A percentile compares a stretch with the other conserved stretches of the same genome.
These are phyloP conservation scores for Darksidea phi DNA, from an alignment of 495 filamentous ascomycete genomes.

Conservation along the genomic window DNA sequence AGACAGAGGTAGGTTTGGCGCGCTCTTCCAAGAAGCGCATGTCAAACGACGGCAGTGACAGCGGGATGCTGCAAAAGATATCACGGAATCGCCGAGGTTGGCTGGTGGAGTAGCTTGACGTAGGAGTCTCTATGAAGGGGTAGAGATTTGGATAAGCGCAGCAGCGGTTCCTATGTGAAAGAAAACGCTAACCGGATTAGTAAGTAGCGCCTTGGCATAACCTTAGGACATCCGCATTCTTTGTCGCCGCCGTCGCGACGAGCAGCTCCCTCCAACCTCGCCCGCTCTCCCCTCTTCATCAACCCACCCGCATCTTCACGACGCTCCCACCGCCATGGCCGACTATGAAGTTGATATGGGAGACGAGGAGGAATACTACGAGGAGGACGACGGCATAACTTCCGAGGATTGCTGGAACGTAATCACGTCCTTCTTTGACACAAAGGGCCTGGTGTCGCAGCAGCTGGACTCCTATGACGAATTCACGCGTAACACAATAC, in stretches of 20 bases:
- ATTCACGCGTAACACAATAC: constrained; percentile 87
- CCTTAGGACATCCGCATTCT: no score
- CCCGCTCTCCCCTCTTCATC: not conserved
- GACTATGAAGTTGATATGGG: constrained; percentile 24
- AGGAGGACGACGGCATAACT: constrained; percentile 69
- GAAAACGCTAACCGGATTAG: no score
- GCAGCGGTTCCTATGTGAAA: no score
- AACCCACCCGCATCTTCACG: not conserved
- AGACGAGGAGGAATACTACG: constrained; percentile 58
- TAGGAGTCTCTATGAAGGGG: no score
- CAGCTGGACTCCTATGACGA: constrained; percentile 98
- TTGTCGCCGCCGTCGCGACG: not conserved
- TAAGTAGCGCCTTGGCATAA: no score
- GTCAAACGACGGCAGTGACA: no score
- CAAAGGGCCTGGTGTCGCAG: constrained; percentile 92
- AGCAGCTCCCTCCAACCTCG: not conserved
- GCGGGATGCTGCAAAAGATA: no score
- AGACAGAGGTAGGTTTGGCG: no score
- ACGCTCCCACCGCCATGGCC: constrained; percentile 17
- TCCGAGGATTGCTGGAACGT: constrained; percentile 98
- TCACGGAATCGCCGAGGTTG: no score
- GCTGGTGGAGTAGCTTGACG: no score
- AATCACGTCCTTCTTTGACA: constrained; percentile 92
- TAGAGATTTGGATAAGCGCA: no score
- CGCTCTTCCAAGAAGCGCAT: no score